These are phyloP conservation scores for Malassezia globosa DNA, from an alignment of 1,284 basidiomycete genomes.

Conservation along the genomic window DNA sequence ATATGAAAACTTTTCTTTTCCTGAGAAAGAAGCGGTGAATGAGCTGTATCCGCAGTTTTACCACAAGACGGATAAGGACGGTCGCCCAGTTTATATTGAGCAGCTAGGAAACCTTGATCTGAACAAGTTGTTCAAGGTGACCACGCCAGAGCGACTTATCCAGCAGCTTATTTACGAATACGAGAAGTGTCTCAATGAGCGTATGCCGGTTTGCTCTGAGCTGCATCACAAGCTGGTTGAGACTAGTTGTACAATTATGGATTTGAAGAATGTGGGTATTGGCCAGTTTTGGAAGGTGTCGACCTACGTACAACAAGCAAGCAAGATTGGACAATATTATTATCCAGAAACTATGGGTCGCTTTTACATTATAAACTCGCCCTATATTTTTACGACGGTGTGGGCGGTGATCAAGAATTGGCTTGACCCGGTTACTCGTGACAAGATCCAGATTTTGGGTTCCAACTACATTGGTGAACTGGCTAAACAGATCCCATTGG, in stretches of 20 bases:
- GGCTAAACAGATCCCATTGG: slow-evolving; percentile 55
- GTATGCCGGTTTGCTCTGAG: slow-evolving; percentile 66
- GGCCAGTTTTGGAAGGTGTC: slow-evolving; percentile 75
- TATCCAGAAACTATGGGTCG: slow-evolving; percentile 75
- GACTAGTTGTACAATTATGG: slow-evolving; percentile 96
- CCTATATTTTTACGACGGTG: slow-evolving; percentile 78
- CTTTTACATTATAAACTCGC: slow-evolving; percentile 73
- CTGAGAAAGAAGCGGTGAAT: slow-evolving; percentile 70
- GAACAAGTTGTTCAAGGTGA: slow-evolving; percentile 56
- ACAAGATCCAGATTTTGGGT: slow-evolving; percentile 53
- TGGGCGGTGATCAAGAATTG: slow-evolving; percentile 85
- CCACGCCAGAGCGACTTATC: slow-evolving; percentile 77
- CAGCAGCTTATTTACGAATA: slow-evolving; percentile 85
- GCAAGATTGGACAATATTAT: slow-evolving; percentile 74
- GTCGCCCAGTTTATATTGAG: slow-evolving; percentile 90
- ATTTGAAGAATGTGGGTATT: slow-evolving; percentile 71
- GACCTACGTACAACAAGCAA: slow-evolving; percentile 72
- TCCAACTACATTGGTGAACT: slow-evolving; percentile 33
- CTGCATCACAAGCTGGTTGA: slow-evolving; percentile 74
- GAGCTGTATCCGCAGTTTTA: slow-evolving; percentile 89
- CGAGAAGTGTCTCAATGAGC: slow-evolving; percentile 64
- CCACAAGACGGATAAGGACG: slow-evolving; percentile 92
- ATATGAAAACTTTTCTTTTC: slow-evolving; percentile 72
- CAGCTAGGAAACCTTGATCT: slow-evolving; percentile 81
- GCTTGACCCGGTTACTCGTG: slow-evolving; percentile 87